Base-by-base conservation (phyloP, 176 grass and related monocot genomes). In the Oryza glaberrima region DNA sequence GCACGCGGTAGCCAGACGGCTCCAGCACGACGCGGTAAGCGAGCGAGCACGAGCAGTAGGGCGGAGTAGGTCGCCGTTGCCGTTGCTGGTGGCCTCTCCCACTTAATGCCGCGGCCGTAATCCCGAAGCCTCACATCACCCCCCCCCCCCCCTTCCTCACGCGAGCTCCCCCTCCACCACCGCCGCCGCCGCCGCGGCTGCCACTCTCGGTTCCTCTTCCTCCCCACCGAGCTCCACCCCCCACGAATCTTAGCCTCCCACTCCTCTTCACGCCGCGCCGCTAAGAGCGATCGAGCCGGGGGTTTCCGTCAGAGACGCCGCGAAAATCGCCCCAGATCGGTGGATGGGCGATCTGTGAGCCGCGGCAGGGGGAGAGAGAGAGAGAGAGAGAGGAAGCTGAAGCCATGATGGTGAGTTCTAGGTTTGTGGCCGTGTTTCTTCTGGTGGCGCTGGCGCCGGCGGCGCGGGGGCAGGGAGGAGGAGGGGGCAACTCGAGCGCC, bases 311-410 rank as follows among this genome's bases (percentile, higher is more conserved):
- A 5, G 15, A 54, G 5, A 54, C 51, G 15, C 51, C 16, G 51
- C 51, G 5, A 54, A 58, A 60, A n/a, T 20, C 6, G 51, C 30
- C 67, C 84, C 75, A 86, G 75, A 83, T 86, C 84, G 63, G 64
- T 75, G 61, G 16, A 91, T 87, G 85, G 56, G 41, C 81, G 85
- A 91, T 87, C 79, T 86, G 86, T 92, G 74, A 88, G 75, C 85
- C 32, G 73, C 45, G 5, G 74, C 74, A 60, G 11, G 46, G 22
- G 3, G 15, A 6, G 6, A 36, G 36, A 38, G 36, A 35, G 3
- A 30, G 15, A 6, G 6, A 36, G 36, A 38, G 36, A 35, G 3
- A 30, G 5, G 5, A 75, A 11, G 65, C 72, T 28, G 17, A 36
- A 67, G 44, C 74, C 75, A 82, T 85, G 49, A 79, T 82, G 49